Percentiles rank a stretch among this genome's conserved stretches.
phyloP scores from a whole-genome alignment of 2,329 filamentous ascomycete genomes.

The Hortaea sp. region DNA sequence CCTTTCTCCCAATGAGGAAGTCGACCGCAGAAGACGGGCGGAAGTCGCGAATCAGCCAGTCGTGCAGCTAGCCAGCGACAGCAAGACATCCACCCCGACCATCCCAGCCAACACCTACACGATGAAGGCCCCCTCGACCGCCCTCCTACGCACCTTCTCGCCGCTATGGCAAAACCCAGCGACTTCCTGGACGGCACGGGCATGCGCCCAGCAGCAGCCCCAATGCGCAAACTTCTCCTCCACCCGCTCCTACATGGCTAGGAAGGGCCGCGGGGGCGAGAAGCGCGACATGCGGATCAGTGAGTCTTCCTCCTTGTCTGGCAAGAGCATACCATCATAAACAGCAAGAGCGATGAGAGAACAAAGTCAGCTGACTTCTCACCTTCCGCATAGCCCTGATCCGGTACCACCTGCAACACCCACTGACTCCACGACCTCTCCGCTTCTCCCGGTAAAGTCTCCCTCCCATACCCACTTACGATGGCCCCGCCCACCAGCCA shows the following conservation, averaged over 20 bases:
- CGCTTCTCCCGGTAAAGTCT: slow-evolving; percentile 60
- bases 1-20: neutral
- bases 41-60: neutral
- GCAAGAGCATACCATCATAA: too few species aligned
- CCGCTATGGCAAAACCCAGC: slow-evolving; percentile 9
- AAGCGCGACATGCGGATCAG: slow-evolving; percentile 27
- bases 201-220: slow-evolving; percentile 14
- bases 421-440: slow-evolving; percentile 62
- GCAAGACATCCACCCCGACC: neutral
- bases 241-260: slow-evolving; percentile 30
- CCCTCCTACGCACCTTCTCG: slow-evolving; percentile 18
- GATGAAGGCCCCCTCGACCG: slow-evolving; percentile 19
- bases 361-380: too few species aligned
- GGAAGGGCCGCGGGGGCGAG: slow-evolving; percentile 16
- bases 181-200: slow-evolving; percentile 14
- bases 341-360: too few species aligned
- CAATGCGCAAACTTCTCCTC: slow-evolving; percentile 24
- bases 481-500: too few species aligned
- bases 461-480: neutral
- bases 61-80: too few species aligned
- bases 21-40: neutral
- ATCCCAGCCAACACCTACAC: neutral
- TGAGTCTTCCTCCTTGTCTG: slow-evolving; percentile 3
- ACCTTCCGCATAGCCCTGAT: slow-evolving; percentile 43
- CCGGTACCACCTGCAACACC: slow-evolving; percentile 61